These are phyloP conservation scores for Massariosphaeria phaeospora DNA, from an alignment of 495 filamentous ascomycete species.

Conservation along the genomic window DNA sequence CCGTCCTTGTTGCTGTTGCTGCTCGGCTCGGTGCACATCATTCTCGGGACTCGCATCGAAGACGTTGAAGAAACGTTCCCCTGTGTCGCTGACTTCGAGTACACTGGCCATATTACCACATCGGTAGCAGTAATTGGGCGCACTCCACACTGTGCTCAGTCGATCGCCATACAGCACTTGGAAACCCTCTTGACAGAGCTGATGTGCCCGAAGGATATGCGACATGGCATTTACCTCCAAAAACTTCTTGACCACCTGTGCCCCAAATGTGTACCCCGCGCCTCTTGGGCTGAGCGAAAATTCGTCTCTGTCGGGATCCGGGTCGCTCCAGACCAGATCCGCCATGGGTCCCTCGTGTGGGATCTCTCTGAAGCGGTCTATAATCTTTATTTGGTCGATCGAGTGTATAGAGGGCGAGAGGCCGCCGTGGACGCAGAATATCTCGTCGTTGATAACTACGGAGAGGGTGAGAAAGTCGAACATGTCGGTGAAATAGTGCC, in stretches of 20 bases:
- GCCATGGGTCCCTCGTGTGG: slow-evolving; percentile 99
- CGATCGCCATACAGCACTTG: slow-evolving; percentile 93
- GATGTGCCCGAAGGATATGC: slow-evolving; percentile 92
- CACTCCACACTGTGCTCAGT: slow-evolving; percentile 94
- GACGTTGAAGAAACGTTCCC: slow-evolving; percentile 91
- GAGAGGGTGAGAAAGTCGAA: slow-evolving; percentile 96
- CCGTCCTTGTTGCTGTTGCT: slow-evolving; percentile 57
- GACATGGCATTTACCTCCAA: slow-evolving; percentile 94
- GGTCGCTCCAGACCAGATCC: slow-evolving; percentile 97
- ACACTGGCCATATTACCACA: slow-evolving; percentile 98
- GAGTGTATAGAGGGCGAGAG: slow-evolving; percentile 94
- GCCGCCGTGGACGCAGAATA: slow-evolving; percentile 97
- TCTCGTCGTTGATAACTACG: slow-evolving; percentile 96
- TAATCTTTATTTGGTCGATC: slow-evolving; percentile 99
- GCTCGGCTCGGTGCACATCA: slow-evolving; percentile 74
- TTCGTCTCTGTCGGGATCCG: slow-evolving; percentile 90
- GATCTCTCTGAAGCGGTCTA: slow-evolving; percentile 96
- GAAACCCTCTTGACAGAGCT: slow-evolving; percentile 95
- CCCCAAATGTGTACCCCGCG: slow-evolving; percentile 94
- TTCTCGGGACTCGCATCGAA: slow-evolving; percentile 97
- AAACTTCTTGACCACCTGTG: slow-evolving; percentile 96
- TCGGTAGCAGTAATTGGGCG: slow-evolving; percentile 92
- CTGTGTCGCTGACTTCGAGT: slow-evolving; percentile 85
- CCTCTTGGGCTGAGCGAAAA: slow-evolving; percentile 91
- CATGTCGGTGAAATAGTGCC: slow-evolving; percentile 99